Evolutionary conservation across 495 filamentous ascomycete species (phyloP).

Genomic region (Cetradonia linearis): DNA sequence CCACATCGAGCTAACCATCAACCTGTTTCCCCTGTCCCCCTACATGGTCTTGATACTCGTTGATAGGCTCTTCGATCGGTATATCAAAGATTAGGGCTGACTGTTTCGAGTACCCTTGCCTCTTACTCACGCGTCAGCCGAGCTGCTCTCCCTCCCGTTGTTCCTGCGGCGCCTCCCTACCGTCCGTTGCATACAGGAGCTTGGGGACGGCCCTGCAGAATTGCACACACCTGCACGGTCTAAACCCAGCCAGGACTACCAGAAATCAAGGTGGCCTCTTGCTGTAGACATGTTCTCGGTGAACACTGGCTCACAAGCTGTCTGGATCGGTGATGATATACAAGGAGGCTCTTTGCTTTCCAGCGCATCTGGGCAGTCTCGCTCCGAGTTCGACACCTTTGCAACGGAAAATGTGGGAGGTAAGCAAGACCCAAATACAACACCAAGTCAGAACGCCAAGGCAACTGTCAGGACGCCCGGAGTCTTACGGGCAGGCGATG

Average conservation of each 20-base stretch:
- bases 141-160: neutral
- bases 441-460: constrained; percentile 11
- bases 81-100: constrained; percentile 10
- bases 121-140: constrained; percentile 9
- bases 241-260: too few species aligned
- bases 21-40: neutral
- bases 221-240: too few species aligned
- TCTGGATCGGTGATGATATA: constrained; percentile 19
- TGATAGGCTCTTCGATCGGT: neutral
- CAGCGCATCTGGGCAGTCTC: constrained; percentile 8
- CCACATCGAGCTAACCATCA: neutral
- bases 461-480: constrained; percentile 14
- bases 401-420: constrained; percentile 10
- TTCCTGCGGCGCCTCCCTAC: neutral
- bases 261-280: neutral
- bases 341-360: constrained; percentile 13
- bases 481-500: constrained; percentile 17
- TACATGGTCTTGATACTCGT: neutral
- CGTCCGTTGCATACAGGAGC: neutral
- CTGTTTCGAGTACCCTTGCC: constrained; percentile 5
- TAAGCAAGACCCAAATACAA: constrained; percentile 1
- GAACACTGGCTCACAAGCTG: constrained; percentile 9
- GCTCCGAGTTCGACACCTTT: constrained; percentile 17
- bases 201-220: too few species aligned
- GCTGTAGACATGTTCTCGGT: constrained; percentile 5